phyloP scores from a whole-genome alignment of 768 basidiomycete genomes.

The Suillus lakei region DNA sequence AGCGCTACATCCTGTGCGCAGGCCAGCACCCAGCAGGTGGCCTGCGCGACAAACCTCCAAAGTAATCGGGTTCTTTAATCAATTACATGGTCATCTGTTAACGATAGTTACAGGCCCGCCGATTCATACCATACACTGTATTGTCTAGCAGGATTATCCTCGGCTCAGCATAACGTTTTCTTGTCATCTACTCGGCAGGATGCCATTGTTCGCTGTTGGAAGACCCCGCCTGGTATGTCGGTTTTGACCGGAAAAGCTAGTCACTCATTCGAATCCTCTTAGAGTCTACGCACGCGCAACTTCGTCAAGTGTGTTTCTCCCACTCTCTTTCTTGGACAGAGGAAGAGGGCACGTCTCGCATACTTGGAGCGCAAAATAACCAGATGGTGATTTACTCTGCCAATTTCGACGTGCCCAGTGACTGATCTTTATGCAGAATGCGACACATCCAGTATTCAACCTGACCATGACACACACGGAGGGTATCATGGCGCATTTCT shows the following conservation, averaged over 20 bases:
- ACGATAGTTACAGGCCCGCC: constrained; percentile 56
- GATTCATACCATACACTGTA: constrained; percentile 96
- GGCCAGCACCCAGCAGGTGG: constrained; percentile 89
- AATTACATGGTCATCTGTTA: constrained; percentile 3
- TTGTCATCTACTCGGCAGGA: constrained; percentile 46
- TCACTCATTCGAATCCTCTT: constrained; percentile 8
- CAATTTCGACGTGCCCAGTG: not conserved
- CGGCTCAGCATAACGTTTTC: constrained; percentile 80
- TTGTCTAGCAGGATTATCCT: constrained; percentile 87
- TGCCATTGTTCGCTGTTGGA: constrained; percentile 46
- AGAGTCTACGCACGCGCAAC: constrained; percentile 27
- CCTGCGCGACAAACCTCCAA: constrained; percentile 93
- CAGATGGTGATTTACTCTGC: constrained; percentile 54
- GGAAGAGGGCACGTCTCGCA: constrained; percentile 58
- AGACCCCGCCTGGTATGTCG: constrained; percentile 22
- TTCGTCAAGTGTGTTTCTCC: constrained; percentile 54
- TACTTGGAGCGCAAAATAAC: constrained; percentile 67
- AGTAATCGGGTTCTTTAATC: constrained; percentile 49
- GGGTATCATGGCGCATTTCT: constrained; percentile 74
- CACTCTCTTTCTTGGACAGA: constrained; percentile 69
- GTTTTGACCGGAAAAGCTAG: not conserved
- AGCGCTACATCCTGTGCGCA: constrained; percentile 85
- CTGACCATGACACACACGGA: constrained; percentile 71
- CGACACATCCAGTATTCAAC: constrained; percentile 81
- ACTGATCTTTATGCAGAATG: constrained; percentile 55